Percentiles rank a stretch among this genome's conserved stretches.
Conservation (phyloP, 2,329 filamentous ascomycete species). For the Parastagonospora avenae region DNA sequence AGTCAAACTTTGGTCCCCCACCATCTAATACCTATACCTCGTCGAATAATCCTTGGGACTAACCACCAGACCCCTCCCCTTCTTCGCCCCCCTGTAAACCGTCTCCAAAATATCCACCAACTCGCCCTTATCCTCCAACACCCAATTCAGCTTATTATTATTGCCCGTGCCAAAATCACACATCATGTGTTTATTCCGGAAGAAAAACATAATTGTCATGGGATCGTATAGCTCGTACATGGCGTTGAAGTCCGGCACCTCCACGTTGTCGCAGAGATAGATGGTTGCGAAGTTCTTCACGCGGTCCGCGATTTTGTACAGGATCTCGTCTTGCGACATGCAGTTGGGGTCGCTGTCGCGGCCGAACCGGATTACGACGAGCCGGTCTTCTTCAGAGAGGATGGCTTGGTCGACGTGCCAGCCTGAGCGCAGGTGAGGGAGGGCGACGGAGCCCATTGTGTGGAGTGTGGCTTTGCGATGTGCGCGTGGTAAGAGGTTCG, state of each 20-base stretch:
- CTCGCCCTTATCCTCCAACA: conserved; percentile 96
- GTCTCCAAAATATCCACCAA: conserved; percentile 98
- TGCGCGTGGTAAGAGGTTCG: background rate
- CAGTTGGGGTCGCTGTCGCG: conserved; percentile 82
- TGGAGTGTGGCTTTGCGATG: background rate
- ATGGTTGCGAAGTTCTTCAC: conserved; percentile 90
- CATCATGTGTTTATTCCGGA: conserved; percentile 99
- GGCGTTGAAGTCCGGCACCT: conserved; percentile 71
- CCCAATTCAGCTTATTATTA: conserved; percentile 98
- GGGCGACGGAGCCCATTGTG: conserved; percentile 79
- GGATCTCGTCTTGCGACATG: conserved; percentile 87
- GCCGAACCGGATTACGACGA: conserved; percentile 93
- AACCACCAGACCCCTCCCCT: conserved; percentile 93
- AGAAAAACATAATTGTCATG: conserved; percentile 97
- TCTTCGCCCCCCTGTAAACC: conserved; percentile 97
- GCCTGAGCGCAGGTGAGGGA: conserved; percentile 87
- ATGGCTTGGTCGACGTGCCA: conserved; percentile 99
- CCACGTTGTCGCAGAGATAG: conserved; percentile 85
- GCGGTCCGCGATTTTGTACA: conserved; percentile 90
- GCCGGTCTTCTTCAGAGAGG: conserved; percentile 75
- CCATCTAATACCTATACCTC: conserved; percentile 66
- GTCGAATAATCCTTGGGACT: conserved; percentile 86
- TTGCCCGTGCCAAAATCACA: conserved; percentile 95
- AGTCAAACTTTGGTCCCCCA: background rate
- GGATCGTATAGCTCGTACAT: conserved; percentile 95